Evolutionary conservation across 352 stramenopile genomes (phyloP).

Genomic region (Globisporangium uncinulatum): DNA sequence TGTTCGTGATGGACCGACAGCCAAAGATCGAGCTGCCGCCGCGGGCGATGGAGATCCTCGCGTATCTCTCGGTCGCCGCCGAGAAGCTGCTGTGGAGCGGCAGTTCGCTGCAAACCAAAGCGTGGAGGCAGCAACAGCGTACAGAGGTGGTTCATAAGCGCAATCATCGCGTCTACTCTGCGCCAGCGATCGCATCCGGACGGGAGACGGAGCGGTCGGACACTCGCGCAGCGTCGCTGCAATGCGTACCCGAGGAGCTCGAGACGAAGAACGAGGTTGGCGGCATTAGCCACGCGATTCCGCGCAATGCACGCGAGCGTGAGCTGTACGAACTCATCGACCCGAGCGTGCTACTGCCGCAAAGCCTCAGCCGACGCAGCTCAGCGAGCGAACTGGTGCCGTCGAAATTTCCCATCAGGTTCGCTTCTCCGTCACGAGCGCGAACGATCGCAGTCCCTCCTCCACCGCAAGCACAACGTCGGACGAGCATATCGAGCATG

Average conservation of each 20-base stretch:
- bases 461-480: neutral
- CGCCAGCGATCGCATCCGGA: conserved; percentile 3
- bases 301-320: conserved; percentile 5
- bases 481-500: neutral
- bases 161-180: conserved; percentile 21
- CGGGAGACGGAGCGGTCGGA: conserved; percentile 11
- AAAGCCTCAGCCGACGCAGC: neutral
- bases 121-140: neutral
- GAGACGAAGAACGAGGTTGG: conserved; percentile 26
- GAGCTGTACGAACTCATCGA: conserved; percentile 28
- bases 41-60: conserved; percentile 56
- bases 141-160: conserved; percentile 5
- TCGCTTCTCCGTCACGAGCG: neutral
- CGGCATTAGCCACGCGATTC: conserved; percentile 11
- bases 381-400: conserved; percentile 8
- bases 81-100: conserved; percentile 37
- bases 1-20: conserved; percentile 78
- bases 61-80: conserved; percentile 47
- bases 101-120: neutral
- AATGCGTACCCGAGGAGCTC: conserved; percentile 40
- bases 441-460: neutral
- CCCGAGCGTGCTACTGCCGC: conserved; percentile 15
- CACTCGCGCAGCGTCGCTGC: conserved; percentile 29
- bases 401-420: neutral
- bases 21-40: conserved; percentile 42